Evolutionary conservation across 2,329 filamentous ascomycete species (phyloP), one percentile per base, ranked within the genome.

Genomic region (Apiospora marii): DNA sequence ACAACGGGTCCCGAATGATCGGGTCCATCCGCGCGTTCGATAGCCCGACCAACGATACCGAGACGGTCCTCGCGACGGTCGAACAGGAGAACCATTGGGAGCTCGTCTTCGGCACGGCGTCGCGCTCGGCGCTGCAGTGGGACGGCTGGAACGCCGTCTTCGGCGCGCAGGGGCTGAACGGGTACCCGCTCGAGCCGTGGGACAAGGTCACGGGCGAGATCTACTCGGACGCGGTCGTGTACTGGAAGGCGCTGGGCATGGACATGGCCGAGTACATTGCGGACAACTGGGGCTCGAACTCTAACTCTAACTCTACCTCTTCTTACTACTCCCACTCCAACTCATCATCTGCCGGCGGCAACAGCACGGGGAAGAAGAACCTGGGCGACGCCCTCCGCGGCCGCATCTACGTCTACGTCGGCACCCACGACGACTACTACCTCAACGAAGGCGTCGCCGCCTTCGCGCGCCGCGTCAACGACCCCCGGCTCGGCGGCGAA

Each of bases 171-270:
- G 76, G 76, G 0, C 68, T 75, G 1, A 77, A 77, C 67, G 73
- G 73, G 7, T 76, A 75, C 67, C 76, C 76, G 1, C 68, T 77
- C 3, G 76, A 77, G 72, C 76, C 76, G 16, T 77, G 76, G 76
- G 76, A 77, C 46, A 77, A 77, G 67, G 75, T 77, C 30, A 77
- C 76, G 2, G 76, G 76, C 61, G 76, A 77, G 69, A 74, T 77
- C 46, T 76, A 74, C 72, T 73, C 73, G 0, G 76, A 73, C 1
- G 53, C 75, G 1, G 76, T 77, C 8, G 71, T 73, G 8, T 76
- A 71, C 69, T 77, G 76, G 76, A 73, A 73, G 24, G 67, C 37
- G 53, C 8, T 41, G 34, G 58, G 30, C 10, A 70, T 77, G 51
- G 76, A 77, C 34, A 64, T 77, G 5, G 67, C 74, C 7, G 22